Evolutionary conservation across 2,329 filamentous ascomycete species (phyloP).

Genomic region (Hymenoscyphus repandus): DNA sequence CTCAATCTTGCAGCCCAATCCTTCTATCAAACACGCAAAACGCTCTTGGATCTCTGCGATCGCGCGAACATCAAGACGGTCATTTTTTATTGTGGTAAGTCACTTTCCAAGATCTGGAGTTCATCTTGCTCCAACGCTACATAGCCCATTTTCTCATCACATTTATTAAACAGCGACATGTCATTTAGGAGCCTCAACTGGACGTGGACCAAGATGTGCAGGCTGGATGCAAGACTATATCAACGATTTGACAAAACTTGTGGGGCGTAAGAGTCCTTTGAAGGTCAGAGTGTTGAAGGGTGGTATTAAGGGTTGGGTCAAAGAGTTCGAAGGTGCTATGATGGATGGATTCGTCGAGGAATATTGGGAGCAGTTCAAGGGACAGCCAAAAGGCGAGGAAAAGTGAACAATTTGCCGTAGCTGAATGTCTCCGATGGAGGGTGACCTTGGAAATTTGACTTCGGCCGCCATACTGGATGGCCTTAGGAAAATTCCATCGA

Average conservation of each 20-base stretch:
- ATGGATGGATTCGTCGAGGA: conserved; percentile 47
- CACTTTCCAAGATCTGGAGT: too few relatives aligned
- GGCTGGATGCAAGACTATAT: conserved; percentile 54
- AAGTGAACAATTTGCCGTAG: not conserved
- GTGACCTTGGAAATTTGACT: not conserved
- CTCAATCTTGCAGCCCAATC: conserved; percentile 53
- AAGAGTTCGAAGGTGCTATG: conserved; percentile 39
- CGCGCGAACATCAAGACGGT: conserved; percentile 43
- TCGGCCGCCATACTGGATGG: not conserved
- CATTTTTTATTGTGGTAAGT: conserved; percentile 52
- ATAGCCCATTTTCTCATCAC: not conserved
- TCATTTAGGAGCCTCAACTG: conserved; percentile 40
- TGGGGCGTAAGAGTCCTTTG: conserved; percentile 36
- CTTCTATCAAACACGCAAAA: conserved; percentile 45
- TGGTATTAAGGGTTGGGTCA: conserved; percentile 52
- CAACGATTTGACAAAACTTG: conserved; percentile 36
- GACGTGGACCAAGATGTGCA: conserved; percentile 47
- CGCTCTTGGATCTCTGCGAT: conserved; percentile 44
- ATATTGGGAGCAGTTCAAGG: conserved; percentile 30
- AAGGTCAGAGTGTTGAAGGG: conserved; percentile 44
- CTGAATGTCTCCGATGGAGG: not conserved
- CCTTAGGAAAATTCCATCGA: too few relatives aligned
- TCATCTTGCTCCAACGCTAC: not conserved
- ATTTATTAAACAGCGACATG: not conserved
- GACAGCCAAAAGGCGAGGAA: not conserved